Conservation (phyloP, 495 filamentous ascomycete genomes). For the Oleoguttula mirabilis region DNA sequence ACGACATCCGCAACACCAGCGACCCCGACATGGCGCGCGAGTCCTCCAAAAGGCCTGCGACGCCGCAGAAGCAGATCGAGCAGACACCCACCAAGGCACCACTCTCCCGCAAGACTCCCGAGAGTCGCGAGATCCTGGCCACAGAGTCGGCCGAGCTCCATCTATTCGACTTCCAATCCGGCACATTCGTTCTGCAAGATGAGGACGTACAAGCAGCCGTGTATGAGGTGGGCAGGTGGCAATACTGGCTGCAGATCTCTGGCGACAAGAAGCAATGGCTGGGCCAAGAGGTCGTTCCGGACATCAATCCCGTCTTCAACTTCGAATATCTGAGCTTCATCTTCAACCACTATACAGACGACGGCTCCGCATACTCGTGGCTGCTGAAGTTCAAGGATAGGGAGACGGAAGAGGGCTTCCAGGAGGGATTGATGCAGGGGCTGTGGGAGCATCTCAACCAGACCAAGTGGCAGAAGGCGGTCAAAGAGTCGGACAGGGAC, state of each 20-base stretch:
- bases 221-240: conserved; percentile 77
- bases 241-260: conserved; percentile 88
- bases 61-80: conserved; percentile 14
- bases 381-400: conserved; percentile 82
- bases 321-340: conserved; percentile 97
- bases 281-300: conserved; percentile 68
- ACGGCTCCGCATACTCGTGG: conserved; percentile 92
- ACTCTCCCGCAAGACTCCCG: conserved; percentile 50
- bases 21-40: conserved; percentile 17
- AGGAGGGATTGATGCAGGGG: conserved; percentile 86
- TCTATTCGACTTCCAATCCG: conserved; percentile 77
- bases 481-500: conserved; percentile 77
- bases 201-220: conserved; percentile 61
- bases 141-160: conserved; percentile 76
- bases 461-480: conserved; percentile 77
- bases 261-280: conserved; percentile 74
- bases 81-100: conserved; percentile 37
- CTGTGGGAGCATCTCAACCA: conserved; percentile 96
- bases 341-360: conserved; percentile 86
- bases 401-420: conserved; percentile 69
- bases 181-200: conserved; percentile 76
- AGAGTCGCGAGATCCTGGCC: conserved; percentile 57
- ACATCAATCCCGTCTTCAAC: conserved; percentile 98
- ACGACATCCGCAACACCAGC: conserved; percentile 19
- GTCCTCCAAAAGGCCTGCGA: conserved; percentile 17